A percentile compares a stretch with the other conserved stretches of the same genome.
phyloP scores from a whole-genome alignment of 164 flowering plant genomes.

The Magnolia kwangsiensis region DNA sequence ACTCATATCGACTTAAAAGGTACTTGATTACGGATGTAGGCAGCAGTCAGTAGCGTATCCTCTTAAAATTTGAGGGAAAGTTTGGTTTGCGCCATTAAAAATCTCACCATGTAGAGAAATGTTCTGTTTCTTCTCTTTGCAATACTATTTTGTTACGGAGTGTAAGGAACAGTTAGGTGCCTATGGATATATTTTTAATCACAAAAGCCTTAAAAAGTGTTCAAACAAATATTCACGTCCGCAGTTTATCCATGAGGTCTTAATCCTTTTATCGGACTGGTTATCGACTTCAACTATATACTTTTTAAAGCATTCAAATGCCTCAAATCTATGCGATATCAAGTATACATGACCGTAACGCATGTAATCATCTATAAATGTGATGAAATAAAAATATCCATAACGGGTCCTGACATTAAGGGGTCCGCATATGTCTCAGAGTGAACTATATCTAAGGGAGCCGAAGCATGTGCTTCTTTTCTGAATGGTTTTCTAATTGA shows the following conservation, averaged over 20 bases:
- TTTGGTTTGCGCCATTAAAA: too few relatives aligned
- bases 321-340: background rate
- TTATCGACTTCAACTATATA: background rate
- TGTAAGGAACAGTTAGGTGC: too few relatives aligned
- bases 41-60: too few relatives aligned
- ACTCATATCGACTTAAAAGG: background rate
- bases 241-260: too few relatives aligned
- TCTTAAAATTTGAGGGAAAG: too few relatives aligned
- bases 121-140: too few relatives aligned
- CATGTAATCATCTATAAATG: too few relatives aligned
- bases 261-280: background rate
- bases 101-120: too few relatives aligned
- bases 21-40: too few relatives aligned
- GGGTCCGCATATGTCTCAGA: background rate
- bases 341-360: too few relatives aligned
- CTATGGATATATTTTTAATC: background rate
- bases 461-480: background rate
- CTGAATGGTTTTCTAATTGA: background rate
- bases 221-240: too few relatives aligned
- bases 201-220: background rate
- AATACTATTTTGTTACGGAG: too few relatives aligned
- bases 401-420: conserved; percentile 4
- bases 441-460: conserved; percentile 12
- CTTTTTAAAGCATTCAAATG: conserved; percentile 5
- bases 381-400: conserved; percentile 9